Percentiles rank a stretch among this genome's conserved stretches.
Conservation (phyloP, 768 basidiomycete genomes). For the Cystofilobasidium capitatum region DNA sequence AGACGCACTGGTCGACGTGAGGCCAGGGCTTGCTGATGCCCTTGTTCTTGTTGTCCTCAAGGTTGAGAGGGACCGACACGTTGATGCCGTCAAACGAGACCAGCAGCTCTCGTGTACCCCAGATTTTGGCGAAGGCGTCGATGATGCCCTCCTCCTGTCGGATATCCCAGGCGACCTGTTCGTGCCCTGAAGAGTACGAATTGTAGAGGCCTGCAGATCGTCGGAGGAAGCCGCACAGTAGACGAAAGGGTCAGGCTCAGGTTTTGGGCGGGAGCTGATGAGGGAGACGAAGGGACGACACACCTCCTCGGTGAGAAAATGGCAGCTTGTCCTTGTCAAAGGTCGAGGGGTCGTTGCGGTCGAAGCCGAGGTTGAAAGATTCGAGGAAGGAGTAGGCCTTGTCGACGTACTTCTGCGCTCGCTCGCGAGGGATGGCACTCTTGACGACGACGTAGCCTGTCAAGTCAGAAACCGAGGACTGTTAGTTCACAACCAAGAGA, state of each 20-base stretch:
- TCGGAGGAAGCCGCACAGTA: not conserved
- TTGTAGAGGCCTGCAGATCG: slow-evolving; percentile 33
- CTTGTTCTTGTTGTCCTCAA: slow-evolving; percentile 4
- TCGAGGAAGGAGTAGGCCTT: slow-evolving; percentile 31
- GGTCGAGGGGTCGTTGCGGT: slow-evolving; percentile 32
- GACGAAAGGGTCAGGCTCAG: not conserved
- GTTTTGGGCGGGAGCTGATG: not conserved
- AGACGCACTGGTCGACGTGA: slow-evolving; percentile 16
- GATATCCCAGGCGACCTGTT: slow-evolving; percentile 30
- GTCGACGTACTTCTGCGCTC: slow-evolving; percentile 29
- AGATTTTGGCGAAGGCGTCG: slow-evolving; percentile 32
- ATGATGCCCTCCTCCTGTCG: slow-evolving; percentile 32
- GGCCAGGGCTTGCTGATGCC: slow-evolving; percentile 22
- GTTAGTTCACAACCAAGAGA: not conserved
- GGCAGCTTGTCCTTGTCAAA: slow-evolving; percentile 13
- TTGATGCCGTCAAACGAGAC: slow-evolving; percentile 30
- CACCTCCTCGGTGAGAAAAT: slow-evolving; percentile 6
- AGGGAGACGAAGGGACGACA: not conserved
- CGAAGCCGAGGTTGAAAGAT: slow-evolving; percentile 30
- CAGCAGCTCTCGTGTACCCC: slow-evolving; percentile 34
- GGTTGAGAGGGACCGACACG: slow-evolving; percentile 15
- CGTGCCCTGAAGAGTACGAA: slow-evolving; percentile 24
- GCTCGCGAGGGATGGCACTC: slow-evolving; percentile 23
- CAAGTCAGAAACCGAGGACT: not conserved
- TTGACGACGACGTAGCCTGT: slow-evolving; percentile 2